Evolutionary conservation across 306 rosid genomes (phyloP).

Genomic region (Pachyrhizus erosus): DNA sequence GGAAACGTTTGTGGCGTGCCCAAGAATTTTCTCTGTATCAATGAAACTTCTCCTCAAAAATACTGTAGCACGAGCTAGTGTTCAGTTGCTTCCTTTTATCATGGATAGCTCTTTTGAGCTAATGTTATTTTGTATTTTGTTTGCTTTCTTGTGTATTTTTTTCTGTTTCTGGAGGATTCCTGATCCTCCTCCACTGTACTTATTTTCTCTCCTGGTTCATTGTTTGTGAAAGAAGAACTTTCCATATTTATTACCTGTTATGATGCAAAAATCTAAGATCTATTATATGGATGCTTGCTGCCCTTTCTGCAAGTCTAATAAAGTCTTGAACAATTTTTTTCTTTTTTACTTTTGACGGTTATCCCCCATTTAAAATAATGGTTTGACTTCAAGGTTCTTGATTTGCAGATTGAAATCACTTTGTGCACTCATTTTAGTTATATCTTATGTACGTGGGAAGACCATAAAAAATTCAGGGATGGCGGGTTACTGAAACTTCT

Average conservation of each 20-base stretch:
- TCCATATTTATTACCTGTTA: neutral
- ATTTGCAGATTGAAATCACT: slow-evolving; percentile 31
- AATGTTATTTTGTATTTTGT: neutral
- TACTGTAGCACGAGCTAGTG: no score
- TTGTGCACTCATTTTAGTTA: neutral
- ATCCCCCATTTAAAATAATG: neutral
- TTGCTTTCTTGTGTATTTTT: neutral
- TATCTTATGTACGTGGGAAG: neutral
- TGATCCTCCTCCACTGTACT: neutral
- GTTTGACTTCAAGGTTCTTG: slow-evolving; percentile 22
- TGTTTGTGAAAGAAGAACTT: neutral
- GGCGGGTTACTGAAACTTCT: neutral
- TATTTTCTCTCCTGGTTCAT: neutral
- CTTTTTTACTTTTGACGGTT: neutral
- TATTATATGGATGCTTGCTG: neutral
- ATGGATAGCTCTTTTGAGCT: neutral
- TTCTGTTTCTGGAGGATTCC: neutral
- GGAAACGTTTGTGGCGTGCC: no score
- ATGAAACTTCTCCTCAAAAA: no score
- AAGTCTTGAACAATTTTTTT: neutral
- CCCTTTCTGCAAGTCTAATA: neutral
- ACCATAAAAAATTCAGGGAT: neutral
- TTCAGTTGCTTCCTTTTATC: no score
- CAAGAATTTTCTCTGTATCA: no score
- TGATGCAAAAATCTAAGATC: neutral